A percentile compares a stretch with the other conserved stretches of the same genome.
phyloP scores from a whole-genome alignment of 2,329 filamentous ascomycete species.

The Penicillium expansum region DNA sequence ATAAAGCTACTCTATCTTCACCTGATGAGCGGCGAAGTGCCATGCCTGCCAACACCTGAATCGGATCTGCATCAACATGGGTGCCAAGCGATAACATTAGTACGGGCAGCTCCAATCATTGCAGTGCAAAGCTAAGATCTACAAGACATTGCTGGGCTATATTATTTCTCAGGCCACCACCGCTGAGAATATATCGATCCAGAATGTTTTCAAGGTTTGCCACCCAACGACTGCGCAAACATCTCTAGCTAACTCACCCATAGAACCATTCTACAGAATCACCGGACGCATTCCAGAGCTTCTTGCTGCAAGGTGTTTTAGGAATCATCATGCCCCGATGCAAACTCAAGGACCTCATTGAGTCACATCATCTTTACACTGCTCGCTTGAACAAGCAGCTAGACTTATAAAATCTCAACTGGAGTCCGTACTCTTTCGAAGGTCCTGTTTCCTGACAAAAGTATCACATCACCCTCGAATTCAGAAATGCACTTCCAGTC shows the following conservation, averaged over 20 bases:
- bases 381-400: constrained; percentile 16
- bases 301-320: neutral
- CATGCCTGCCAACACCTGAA: neutral
- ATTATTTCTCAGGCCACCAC: neutral
- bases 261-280: too few relatives aligned
- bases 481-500: neutral
- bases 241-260: too few relatives aligned
- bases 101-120: constrained; percentile 5
- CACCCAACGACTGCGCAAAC: too few relatives aligned
- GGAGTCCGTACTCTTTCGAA: constrained; percentile 17
- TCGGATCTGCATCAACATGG: neutral
- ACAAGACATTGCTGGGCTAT: neutral
- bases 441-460: neutral
- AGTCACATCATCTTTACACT: constrained; percentile 18
- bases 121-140: neutral
- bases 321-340: neutral
- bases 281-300: neutral
- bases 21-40: neutral
- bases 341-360: constrained; percentile 14
- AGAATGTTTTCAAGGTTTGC: neutral
- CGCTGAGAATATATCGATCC: neutral
- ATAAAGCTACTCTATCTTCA: neutral
- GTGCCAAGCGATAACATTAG: neutral
- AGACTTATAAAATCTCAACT: constrained; percentile 12
- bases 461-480: neutral